Percentiles rank a stretch among this genome's conserved stretches.
These are phyloP conservation scores for Kurtzmaniella quercitrusa DNA, from an alignment of 1,139 yeast species.

Conservation along the genomic window DNA sequence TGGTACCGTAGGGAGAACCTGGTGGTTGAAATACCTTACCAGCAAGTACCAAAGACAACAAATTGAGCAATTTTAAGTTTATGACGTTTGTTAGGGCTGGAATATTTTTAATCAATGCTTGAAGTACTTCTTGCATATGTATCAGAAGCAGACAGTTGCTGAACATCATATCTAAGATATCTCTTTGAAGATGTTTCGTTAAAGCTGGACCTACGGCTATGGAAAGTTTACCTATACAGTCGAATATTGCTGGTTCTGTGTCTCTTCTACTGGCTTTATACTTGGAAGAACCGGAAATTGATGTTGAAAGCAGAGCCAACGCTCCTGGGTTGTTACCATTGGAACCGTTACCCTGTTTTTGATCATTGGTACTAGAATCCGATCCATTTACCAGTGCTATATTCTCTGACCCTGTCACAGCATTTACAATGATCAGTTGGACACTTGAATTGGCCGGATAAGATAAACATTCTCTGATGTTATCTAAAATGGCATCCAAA, in stretches of 20 bases:
- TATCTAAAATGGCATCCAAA: constrained; percentile 79
- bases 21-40: constrained; percentile 84
- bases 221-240: constrained; percentile 83
- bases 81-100: constrained; percentile 78
- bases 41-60: constrained; percentile 73
- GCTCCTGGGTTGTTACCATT: constrained; percentile 6
- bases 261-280: constrained; percentile 60
- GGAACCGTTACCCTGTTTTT: constrained; percentile 12
- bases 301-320: constrained; percentile 13
- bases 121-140: constrained; percentile 72
- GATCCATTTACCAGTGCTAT: constrained; percentile 11
- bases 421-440: constrained; percentile 41
- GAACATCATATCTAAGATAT: constrained; percentile 73
- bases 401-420: constrained; percentile 26
- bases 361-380: constrained; percentile 7
- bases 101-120: constrained; percentile 62
- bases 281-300: constrained; percentile 45
- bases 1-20: constrained; percentile 78
- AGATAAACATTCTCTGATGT: constrained; percentile 76
- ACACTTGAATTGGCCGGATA: constrained; percentile 36
- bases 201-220: constrained; percentile 93
- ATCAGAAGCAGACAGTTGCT: constrained; percentile 75
- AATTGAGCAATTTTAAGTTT: constrained; percentile 65
- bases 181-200: constrained; percentile 81
- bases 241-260: constrained; percentile 83